Conservation (phyloP, 2,329 filamentous ascomycete species). For the Amauroascus niger region DNA sequence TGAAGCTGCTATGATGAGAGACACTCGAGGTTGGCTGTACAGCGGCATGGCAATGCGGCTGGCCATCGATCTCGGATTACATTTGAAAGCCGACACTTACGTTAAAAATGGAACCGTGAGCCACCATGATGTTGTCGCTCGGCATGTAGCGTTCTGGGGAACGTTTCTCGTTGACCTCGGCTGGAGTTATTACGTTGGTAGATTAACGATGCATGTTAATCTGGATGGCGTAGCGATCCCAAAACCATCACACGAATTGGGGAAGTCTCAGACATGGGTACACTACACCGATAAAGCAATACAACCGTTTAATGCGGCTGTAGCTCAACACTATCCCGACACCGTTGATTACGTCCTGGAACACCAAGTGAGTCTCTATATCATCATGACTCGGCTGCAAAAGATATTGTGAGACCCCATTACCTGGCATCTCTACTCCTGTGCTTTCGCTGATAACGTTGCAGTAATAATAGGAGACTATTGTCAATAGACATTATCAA, state of each 20-base stretch:
- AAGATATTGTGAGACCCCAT: slow-evolving; percentile 15
- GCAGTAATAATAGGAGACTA: slow-evolving; percentile 12
- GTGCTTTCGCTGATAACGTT: neutral
- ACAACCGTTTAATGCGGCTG: neutral
- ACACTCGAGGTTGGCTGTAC: slow-evolving; percentile 33
- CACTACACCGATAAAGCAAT: slow-evolving; percentile 9
- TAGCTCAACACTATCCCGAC: slow-evolving; percentile 6
- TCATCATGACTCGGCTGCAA: slow-evolving; percentile 16
- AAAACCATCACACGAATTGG: slow-evolving; percentile 8
- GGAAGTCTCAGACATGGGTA: slow-evolving; percentile 1
- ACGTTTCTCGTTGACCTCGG: slow-evolving; percentile 24
- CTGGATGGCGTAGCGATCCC: slow-evolving; percentile 12
- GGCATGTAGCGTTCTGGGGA: slow-evolving; percentile 26
- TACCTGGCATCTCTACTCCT: neutral
- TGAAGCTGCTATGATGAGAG: slow-evolving; percentile 30
- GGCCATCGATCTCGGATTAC: slow-evolving; percentile 27
- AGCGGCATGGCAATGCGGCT: slow-evolving; percentile 31
- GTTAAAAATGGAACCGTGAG: slow-evolving; percentile 20
- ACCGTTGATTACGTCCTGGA: slow-evolving; percentile 15
- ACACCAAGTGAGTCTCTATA: slow-evolving; percentile 15
- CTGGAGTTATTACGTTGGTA: slow-evolving; percentile 18
- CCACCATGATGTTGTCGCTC: slow-evolving; percentile 22
- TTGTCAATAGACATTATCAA: slow-evolving; percentile 13
- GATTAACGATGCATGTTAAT: slow-evolving; percentile 14
- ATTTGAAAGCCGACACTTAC: slow-evolving; percentile 19